Percentiles rank a stretch among this genome's conserved stretches.
Evolutionary conservation across 2,329 filamentous ascomycete species (phyloP).

Genomic region (Ophiosphaerella korrae): DNA sequence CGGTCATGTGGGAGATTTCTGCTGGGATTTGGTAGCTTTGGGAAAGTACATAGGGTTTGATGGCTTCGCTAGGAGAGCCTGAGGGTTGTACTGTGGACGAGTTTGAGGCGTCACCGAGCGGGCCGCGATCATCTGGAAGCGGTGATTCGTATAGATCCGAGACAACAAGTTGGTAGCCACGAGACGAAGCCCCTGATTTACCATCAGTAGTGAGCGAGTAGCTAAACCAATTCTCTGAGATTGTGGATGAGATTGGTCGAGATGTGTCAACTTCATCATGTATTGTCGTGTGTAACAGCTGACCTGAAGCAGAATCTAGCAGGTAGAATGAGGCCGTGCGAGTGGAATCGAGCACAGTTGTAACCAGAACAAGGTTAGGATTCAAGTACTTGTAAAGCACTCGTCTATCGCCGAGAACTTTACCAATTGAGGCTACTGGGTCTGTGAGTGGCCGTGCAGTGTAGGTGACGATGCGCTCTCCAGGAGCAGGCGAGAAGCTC

Average conservation of each 20-base stretch:
- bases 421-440: slow-evolving; percentile 91
- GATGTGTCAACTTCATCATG: slow-evolving; percentile 75
- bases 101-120: slow-evolving; percentile 70
- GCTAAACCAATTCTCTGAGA: slow-evolving; percentile 94
- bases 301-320: slow-evolving; percentile 83
- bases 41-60: slow-evolving; percentile 75
- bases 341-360: slow-evolving; percentile 64
- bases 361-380: slow-evolving; percentile 80
- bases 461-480: slow-evolving; percentile 71
- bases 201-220: slow-evolving; percentile 73
- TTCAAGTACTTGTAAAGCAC: slow-evolving; percentile 98
- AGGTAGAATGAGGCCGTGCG: slow-evolving; percentile 74
- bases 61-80: slow-evolving; percentile 59
- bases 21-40: slow-evolving; percentile 82
- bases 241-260: slow-evolving; percentile 74
- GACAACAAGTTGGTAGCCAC: slow-evolving; percentile 84
- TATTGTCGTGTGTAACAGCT: slow-evolving; percentile 72
- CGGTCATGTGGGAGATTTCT: slow-evolving; percentile 77
- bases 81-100: slow-evolving; percentile 77
- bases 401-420: slow-evolving; percentile 87
- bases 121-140: slow-evolving; percentile 80
- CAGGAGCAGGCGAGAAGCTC: slow-evolving; percentile 71
- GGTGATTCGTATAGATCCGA: slow-evolving; percentile 91
- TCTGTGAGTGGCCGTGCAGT: slow-evolving; percentile 75
- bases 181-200: slow-evolving; percentile 60